phyloP scores from a whole-genome alignment of 176 grass and related monocot species.

The Juncus inflexus region DNA sequence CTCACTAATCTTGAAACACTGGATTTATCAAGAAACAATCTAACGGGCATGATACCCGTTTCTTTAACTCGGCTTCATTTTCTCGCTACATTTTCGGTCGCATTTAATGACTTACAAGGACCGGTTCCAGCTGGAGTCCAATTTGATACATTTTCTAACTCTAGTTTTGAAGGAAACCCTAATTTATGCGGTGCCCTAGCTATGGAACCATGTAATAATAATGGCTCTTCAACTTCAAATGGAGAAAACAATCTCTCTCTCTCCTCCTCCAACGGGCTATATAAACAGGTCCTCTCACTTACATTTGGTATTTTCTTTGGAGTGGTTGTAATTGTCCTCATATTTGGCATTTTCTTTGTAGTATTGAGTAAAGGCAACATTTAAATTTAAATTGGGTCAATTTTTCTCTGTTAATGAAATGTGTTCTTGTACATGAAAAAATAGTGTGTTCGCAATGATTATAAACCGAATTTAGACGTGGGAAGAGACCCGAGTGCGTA shows the following conservation, averaged over 20 bases:
- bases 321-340: constrained; percentile 39
- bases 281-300: constrained; percentile 43
- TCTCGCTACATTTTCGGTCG: constrained; percentile 61
- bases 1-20: constrained; percentile 49
- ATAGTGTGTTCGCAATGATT: too few species aligned
- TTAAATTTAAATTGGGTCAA: constrained; percentile 26
- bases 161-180: constrained; percentile 61
- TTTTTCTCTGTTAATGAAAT: not conserved
- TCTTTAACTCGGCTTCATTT: constrained; percentile 44
- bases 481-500: too few species aligned
- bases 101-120: constrained; percentile 60
- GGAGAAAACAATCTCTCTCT: constrained; percentile 6
- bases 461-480: too few species aligned
- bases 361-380: too few species aligned
- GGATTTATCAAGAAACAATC: constrained; percentile 49
- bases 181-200: constrained; percentile 51
- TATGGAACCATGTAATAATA: constrained; percentile 10
- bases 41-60: constrained; percentile 50
- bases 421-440: not conserved
- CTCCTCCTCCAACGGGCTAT: constrained; percentile 15
- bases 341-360: constrained; percentile 27
- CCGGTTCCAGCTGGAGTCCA: constrained; percentile 46
- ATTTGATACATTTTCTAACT: constrained; percentile 53
- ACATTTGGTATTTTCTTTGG: constrained; percentile 60
- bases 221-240: not conserved